phyloP scores from a whole-genome alignment of 2,329 filamentous ascomycete species.

The Aspergillus pseudoglaucus region DNA sequence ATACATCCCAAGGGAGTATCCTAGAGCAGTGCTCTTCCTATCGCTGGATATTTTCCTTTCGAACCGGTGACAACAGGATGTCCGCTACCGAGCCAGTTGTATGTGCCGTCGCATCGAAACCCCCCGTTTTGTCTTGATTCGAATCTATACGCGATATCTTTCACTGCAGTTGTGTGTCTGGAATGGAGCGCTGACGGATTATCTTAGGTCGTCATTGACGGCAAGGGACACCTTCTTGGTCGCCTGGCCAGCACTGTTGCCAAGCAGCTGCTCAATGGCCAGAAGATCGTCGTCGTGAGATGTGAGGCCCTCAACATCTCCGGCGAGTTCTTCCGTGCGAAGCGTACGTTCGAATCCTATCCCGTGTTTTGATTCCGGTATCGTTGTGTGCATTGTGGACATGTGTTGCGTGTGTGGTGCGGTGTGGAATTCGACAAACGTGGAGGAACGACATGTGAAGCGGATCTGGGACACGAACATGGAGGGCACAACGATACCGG shows the following conservation, averaged over 20 bases:
- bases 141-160: too few relatives aligned
- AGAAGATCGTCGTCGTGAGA: slow-evolving; percentile 99
- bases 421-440: not conserved
- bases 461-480: not conserved
- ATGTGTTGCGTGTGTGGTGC: not conserved
- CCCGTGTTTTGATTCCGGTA: slow-evolving; percentile 13
- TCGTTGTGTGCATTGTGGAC: slow-evolving; percentile 10
- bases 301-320: slow-evolving; percentile 99
- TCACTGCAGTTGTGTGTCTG: too few relatives aligned
- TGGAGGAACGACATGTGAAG: not conserved
- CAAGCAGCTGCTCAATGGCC: slow-evolving; percentile 97
- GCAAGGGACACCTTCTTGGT: slow-evolving; percentile 99
- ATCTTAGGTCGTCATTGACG: slow-evolving; percentile 90
- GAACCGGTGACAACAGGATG: slow-evolving; percentile 50
- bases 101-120: slow-evolving; percentile 33
- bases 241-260: slow-evolving; percentile 96
- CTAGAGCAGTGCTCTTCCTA: slow-evolving; percentile 35
- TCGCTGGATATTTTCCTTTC: slow-evolving; percentile 36
- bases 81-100: slow-evolving; percentile 62
- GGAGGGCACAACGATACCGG: not conserved
- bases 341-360: slow-evolving; percentile 68
- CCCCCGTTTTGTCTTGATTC: not conserved
- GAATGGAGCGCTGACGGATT: slow-evolving; percentile 23
- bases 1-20: slow-evolving; percentile 36
- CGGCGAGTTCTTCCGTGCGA: slow-evolving; percentile 99